Evolutionary conservation across 768 basidiomycete genomes (phyloP), one percentile per base, ranked within the genome.

Genomic region (Phanerodontia chrysosporium): DNA sequence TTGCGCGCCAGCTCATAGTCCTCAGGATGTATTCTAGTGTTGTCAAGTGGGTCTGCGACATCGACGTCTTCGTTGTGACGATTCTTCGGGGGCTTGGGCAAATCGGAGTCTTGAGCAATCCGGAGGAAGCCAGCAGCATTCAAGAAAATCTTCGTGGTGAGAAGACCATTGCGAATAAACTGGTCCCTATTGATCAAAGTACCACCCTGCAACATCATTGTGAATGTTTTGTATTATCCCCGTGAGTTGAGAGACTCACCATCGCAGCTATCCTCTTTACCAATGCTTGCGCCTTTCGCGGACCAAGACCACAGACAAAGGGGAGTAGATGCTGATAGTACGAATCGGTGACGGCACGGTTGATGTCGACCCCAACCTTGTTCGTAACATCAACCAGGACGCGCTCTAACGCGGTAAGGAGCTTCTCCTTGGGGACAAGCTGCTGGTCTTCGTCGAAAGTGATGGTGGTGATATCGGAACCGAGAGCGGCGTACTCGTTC

Each of bases 1-100:
- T 98, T 98, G 35, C 93, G 87, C 3, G 97, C 96, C 39, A 98
- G 80, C 64, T 98, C 95, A 69, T 98, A 99, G 73, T 99, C 97
- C 70, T 96, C 92, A 6, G 93, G 93, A 68, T 99, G 97, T 55
- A 99, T 92, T 21, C 97, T 90, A 36, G 95, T 98, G 67, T 87
- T 86, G 68, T 99, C 97, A 54, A 99, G 78, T 3, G 95, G 92
- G 71, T 99, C 97, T 9, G 87, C 83, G 57, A 84, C 80, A 46
- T 90, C 89, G 39, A 84, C 81, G 48, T 85, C 83, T 30, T 87
- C 84, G 59, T 75, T 73, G 51, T 81, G 79, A 36, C 81, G 78
- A 45, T 81, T 80, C 72, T 90, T 90, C 30, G 76, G 66, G 45
- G 80, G 77, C 66, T 83, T 87, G 58, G 64, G 74, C 58, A 79